Conservation (phyloP, 202 grass and related monocot species). For the Schoenoplectus tabernaemontani region DNA sequence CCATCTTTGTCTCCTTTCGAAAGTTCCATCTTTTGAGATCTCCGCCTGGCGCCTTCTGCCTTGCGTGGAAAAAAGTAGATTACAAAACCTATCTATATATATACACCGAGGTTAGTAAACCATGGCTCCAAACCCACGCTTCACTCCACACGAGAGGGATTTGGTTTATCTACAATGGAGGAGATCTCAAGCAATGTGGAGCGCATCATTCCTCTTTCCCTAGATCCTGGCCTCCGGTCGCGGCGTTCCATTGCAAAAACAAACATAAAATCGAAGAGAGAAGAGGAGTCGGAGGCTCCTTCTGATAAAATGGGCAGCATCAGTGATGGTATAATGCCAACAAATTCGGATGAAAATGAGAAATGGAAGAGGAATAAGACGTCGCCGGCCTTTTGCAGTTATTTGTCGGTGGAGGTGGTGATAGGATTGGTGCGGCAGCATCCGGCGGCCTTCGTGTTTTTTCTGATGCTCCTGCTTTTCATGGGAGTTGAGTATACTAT, state of each 20-base stretch:
- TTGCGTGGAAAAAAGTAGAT: background rate
- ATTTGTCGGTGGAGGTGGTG: background rate
- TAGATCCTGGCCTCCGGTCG: conserved; percentile 4
- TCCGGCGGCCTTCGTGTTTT: conserved; percentile 44
- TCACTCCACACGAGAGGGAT: background rate
- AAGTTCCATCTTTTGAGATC: background rate
- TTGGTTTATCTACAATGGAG: conserved; percentile 16
- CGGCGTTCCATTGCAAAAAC: background rate
- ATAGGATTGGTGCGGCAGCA: conserved; percentile 24
- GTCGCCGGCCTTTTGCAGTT: background rate
- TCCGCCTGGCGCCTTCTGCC: no score
- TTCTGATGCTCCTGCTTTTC: conserved; percentile 52
- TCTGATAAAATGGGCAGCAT: background rate
- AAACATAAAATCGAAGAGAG: background rate
- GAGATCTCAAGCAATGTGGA: conserved; percentile 14
- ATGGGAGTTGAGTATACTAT: conserved; percentile 95
- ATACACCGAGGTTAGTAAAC: background rate
- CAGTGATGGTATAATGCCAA: background rate
- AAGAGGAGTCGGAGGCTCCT: background rate
- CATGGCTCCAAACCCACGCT: conserved; percentile 12
- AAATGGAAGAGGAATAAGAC: background rate
- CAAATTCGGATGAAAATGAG: background rate
- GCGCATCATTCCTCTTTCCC: background rate
- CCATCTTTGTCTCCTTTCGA: background rate
- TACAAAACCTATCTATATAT: background rate